phyloP scores from a whole-genome alignment of 805 yeast genomes.

The Candida patagonica region DNA sequence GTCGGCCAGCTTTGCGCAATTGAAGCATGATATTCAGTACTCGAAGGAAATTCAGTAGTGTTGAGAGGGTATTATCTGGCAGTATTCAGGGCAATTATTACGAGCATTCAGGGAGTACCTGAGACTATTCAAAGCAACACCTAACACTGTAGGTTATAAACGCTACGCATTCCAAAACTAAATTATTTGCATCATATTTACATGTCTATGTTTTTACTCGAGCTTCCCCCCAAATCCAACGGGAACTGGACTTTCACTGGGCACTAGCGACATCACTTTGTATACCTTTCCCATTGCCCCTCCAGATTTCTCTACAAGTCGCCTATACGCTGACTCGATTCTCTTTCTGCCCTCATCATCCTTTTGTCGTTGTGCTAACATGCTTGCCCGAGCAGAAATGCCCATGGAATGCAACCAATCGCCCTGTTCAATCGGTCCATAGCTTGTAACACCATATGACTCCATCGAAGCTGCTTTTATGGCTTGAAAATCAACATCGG shows the following conservation, averaged over 20 bases:
- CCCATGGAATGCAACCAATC: conserved; percentile 74
- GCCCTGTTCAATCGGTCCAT: conserved; percentile 66
- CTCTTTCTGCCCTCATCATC: conserved; percentile 40
- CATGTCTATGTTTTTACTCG: not conserved
- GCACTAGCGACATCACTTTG: conserved; percentile 59
- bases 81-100: not conserved
- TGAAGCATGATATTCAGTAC: too few species aligned
- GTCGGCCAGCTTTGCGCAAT: too few species aligned
- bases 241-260: conserved; percentile 34
- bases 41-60: too few species aligned
- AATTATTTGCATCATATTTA: conserved; percentile 1
- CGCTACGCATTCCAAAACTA: not conserved
- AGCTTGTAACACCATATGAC: conserved; percentile 24
- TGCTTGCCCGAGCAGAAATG: conserved; percentile 51
- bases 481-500: conserved; percentile 73
- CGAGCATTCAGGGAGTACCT: too few species aligned
- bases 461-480: conserved; percentile 32
- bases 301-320: conserved; percentile 54
- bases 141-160: not conserved
- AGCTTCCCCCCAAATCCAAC: conserved; percentile 43
- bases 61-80: too few species aligned
- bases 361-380: conserved; percentile 35
- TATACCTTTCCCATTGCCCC: conserved; percentile 69
- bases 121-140: too few species aligned
- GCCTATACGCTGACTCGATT: conserved; percentile 46